Percentiles rank a stretch among this genome's conserved stretches.
These are phyloP conservation scores for Ogataea paraovalis DNA, from an alignment of 805 yeast species.

Conservation along the genomic window DNA sequence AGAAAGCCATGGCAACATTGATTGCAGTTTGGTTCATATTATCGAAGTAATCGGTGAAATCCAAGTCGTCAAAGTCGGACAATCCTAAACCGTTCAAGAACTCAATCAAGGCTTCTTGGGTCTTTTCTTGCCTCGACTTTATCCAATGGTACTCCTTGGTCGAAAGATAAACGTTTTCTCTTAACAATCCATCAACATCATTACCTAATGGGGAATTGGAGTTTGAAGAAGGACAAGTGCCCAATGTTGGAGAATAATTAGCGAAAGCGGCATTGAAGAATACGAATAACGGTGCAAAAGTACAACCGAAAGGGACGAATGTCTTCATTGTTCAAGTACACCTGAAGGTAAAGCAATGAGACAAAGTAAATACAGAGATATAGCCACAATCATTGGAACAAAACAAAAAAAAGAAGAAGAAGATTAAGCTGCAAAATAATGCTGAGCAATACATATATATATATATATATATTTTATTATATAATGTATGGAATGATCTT, in stretches of 20 bases:
- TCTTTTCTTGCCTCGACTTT: slow-evolving; percentile 38
- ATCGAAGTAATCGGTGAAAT: slow-evolving; percentile 34
- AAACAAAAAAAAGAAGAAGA: too few species aligned
- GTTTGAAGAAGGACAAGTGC: slow-evolving; percentile 41
- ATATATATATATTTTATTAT: too few species aligned
- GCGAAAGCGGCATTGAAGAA: not conserved
- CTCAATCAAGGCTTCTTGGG: slow-evolving; percentile 38
- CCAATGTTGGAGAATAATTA: slow-evolving; percentile 49
- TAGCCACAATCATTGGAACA: too few species aligned
- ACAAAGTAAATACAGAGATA: too few species aligned
- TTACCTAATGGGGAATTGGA: slow-evolving; percentile 10
- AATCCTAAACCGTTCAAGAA: slow-evolving; percentile 43
- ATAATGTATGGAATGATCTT: too few species aligned
- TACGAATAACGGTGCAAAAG: not conserved
- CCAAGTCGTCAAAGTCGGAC: slow-evolving; percentile 42
- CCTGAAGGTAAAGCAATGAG: too few species aligned
- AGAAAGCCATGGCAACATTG: slow-evolving; percentile 54
- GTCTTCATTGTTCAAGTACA: too few species aligned
- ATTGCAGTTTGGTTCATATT: slow-evolving; percentile 32
- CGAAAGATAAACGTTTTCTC: slow-evolving; percentile 46
- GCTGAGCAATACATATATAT: too few species aligned
- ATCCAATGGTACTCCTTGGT: slow-evolving; percentile 52
- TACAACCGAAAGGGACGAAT: too few species aligned
- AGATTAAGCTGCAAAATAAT: too few species aligned
- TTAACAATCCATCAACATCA: slow-evolving; percentile 17